A percentile compares a stretch with the other conserved stretches of the same genome.
Evolutionary conservation across 164 flowering plant species (phyloP).

Genomic region (Cinnamomum micranthum): DNA sequence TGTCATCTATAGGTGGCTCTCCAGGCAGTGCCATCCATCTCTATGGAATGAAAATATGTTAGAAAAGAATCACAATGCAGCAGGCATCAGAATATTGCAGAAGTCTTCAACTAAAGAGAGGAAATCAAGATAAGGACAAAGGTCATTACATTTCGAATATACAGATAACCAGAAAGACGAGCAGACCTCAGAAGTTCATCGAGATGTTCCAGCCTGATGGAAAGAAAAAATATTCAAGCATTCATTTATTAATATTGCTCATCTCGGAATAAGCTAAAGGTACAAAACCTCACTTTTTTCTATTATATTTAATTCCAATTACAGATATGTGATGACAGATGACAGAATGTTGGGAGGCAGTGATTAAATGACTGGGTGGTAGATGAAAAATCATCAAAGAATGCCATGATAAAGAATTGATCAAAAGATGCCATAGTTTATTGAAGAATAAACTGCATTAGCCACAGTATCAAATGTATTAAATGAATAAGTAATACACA

Average conservation of each 20-base stretch:
- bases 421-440: not conserved
- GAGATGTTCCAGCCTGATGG: constrained; percentile 74
- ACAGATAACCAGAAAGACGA: constrained; percentile 76
- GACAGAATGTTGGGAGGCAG: not conserved
- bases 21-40: constrained; percentile 90
- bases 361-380: not conserved
- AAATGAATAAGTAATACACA: not conserved
- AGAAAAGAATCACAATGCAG: constrained; percentile 2
- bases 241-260: not conserved
- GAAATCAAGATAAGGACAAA: constrained; percentile 3
- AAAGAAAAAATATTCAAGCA: constrained; percentile 5
- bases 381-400: not conserved
- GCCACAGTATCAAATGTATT: not conserved
- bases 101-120: not conserved
- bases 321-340: no score
- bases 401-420: not conserved
- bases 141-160: constrained; percentile 62
- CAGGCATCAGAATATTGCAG: not conserved
- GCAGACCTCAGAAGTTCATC: constrained; percentile 83
- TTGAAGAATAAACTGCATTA: not conserved
- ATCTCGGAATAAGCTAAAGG: not conserved
- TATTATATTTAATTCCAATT: not conserved
- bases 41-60: constrained; percentile 24
- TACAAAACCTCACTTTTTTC: not conserved
- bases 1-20: constrained; percentile 88